Percentiles rank a stretch among this genome's conserved stretches.
Evolutionary conservation across 2,329 filamentous ascomycete species (phyloP).

Genomic region (Beauveria pseudobassiana): DNA sequence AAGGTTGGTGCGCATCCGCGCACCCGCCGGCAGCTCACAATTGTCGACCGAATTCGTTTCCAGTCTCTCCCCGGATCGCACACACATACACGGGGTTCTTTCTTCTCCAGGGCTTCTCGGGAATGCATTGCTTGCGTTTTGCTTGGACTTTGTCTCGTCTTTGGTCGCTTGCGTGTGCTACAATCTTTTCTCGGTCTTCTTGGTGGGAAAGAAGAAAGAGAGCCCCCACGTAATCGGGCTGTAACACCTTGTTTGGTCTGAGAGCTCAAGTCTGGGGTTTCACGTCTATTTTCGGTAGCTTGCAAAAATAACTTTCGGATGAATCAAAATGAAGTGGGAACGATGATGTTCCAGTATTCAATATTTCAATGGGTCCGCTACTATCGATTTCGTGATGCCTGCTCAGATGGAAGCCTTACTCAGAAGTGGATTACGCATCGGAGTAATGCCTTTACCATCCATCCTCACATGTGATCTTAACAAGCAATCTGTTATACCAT

Average conservation of each 20-base stretch:
- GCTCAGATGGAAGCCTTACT: not conserved
- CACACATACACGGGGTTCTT: not conserved
- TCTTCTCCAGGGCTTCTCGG: conserved; percentile 2
- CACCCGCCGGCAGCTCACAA: not conserved
- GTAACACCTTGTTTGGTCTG: not conserved
- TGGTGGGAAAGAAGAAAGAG: conserved; percentile 12
- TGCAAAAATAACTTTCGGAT: conserved; percentile 8
- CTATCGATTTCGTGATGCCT: not conserved
- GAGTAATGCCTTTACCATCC: not conserved
- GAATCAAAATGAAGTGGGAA: conserved; percentile 8
- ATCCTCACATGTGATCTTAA: not conserved
- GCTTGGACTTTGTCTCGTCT: conserved; percentile 10
- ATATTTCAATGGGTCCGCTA: not conserved
- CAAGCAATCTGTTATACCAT: not conserved
- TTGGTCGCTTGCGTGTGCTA: conserved; percentile 10
- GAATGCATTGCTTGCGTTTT: conserved; percentile 10
- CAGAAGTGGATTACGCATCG: not conserved
- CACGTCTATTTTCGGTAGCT: conserved; percentile 13
- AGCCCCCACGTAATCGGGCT: not conserved
- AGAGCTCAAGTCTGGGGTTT: not conserved
- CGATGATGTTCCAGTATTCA: not conserved
- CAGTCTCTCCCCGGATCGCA: not conserved
- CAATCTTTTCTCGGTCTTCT: conserved; percentile 13
- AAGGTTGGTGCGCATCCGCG: conserved; percentile 20
- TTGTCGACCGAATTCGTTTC: conserved; percentile 10